Conservation (phyloP, 805 yeast species). For the Candida khao-thaluensis region DNA sequence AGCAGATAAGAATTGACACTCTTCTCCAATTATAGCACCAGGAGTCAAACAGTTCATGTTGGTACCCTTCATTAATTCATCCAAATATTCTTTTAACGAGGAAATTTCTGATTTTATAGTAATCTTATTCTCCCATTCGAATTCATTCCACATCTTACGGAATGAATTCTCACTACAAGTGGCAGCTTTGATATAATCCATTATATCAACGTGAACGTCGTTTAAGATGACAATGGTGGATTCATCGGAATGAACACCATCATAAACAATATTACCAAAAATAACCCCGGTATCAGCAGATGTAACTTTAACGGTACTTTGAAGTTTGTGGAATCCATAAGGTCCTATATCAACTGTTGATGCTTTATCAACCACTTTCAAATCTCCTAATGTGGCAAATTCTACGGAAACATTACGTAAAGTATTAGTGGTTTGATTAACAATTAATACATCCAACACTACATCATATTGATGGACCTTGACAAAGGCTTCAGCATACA, state of each 20-base stretch:
- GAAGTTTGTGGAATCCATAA: conserved; percentile 91
- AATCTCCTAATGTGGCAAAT: conserved; percentile 93
- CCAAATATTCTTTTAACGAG: conserved; percentile 74
- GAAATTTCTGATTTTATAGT: conserved; percentile 71
- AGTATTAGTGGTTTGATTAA: conserved; percentile 90
- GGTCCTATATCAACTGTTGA: conserved; percentile 89
- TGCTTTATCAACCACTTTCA: conserved; percentile 91
- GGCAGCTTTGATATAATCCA: conserved; percentile 98
- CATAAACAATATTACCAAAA: conserved; percentile 95
- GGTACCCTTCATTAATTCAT: conserved; percentile 73
- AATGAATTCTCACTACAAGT: conserved; percentile 82
- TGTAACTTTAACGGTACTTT: conserved; percentile 88
- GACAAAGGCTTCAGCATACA: conserved; percentile 95
- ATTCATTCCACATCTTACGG: conserved; percentile 98
- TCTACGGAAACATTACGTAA: conserved; percentile 89
- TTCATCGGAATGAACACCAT: conserved; percentile 91
- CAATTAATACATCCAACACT: conserved; percentile 87
- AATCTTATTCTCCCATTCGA: conserved; percentile 99
- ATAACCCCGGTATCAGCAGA: conserved; percentile 98
- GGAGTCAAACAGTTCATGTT: conserved; percentile 94
- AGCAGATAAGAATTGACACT: conserved; percentile 90
- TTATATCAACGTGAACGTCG: conserved; percentile 92
- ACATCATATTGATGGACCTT: conserved; percentile 97
- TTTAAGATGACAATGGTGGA: conserved; percentile 86
- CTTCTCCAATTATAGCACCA: conserved; percentile 84